Percentiles rank a stretch among this genome's conserved stretches.
Conservation (phyloP, 2,329 filamentous ascomycete genomes). For the Botrytis aclada region DNA sequence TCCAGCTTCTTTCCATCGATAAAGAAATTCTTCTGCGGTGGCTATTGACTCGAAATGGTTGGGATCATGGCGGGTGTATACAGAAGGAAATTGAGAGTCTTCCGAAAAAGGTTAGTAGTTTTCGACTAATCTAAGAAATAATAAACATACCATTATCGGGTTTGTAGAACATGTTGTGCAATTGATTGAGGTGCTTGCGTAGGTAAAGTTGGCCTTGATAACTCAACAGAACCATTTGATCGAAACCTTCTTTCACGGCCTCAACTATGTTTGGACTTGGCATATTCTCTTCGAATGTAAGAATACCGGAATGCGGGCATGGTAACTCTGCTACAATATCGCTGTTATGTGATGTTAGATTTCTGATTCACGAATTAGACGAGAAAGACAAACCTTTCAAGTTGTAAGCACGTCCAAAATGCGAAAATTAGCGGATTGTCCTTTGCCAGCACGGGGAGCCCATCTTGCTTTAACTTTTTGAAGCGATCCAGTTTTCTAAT, state of each 20-base stretch:
- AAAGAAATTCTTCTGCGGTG: constrained; percentile 40
- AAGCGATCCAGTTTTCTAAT: constrained; percentile 39
- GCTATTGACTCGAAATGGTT: constrained; percentile 47
- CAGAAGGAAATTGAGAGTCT: constrained; percentile 27
- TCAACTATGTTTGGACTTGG: constrained; percentile 59
- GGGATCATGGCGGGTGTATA: constrained; percentile 23
- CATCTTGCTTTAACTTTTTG: constrained; percentile 40
- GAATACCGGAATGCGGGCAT: constrained; percentile 57
- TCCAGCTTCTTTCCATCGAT: constrained; percentile 9
- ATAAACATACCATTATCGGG: constrained; percentile 32
- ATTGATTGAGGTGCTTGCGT: constrained; percentile 61
- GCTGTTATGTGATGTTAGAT: constrained; percentile 44
- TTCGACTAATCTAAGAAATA: constrained; percentile 45
- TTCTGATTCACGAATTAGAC: neutral
- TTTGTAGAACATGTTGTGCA: constrained; percentile 47
- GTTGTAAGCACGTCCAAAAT: constrained; percentile 90
- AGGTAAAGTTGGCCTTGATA: constrained; percentile 63
- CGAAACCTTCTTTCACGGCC: constrained; percentile 45
- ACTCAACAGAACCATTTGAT: constrained; percentile 52
- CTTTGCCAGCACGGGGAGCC: constrained; percentile 23
- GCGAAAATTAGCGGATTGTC: constrained; percentile 70
- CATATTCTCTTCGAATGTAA: constrained; percentile 62
- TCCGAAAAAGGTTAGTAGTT: constrained; percentile 38
- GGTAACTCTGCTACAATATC: constrained; percentile 87
- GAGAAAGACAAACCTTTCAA: constrained; percentile 67